Conservation (phyloP, 306 rosid genomes). For the Purshia tridentata region DNA sequence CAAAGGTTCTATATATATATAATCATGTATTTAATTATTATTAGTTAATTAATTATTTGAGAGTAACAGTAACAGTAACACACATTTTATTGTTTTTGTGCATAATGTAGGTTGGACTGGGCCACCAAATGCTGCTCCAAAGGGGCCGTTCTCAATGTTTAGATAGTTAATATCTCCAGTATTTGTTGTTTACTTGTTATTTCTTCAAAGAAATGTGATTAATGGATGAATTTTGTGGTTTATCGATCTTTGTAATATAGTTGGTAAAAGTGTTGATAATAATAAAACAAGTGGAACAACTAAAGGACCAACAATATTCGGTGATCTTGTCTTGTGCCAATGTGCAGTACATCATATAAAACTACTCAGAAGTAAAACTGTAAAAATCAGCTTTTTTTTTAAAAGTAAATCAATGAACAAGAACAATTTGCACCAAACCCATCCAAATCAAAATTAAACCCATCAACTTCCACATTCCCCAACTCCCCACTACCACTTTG, state of each 20-base stretch:
- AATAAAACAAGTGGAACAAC: too few species aligned
- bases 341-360: too few species aligned
- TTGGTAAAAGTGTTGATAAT: neutral
- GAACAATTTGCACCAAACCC: too few species aligned
- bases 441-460: too few species aligned
- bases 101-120: slow-evolving; percentile 16
- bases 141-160: slow-evolving; percentile 6
- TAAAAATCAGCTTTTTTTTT: too few species aligned
- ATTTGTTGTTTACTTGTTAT: neutral
- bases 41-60: neutral
- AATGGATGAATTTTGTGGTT: neutral
- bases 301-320: too few species aligned
- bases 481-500: too few species aligned
- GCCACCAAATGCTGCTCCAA: slow-evolving; percentile 5
- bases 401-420: too few species aligned
- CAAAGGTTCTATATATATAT: slow-evolving; percentile 1
- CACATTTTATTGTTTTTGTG: neutral
- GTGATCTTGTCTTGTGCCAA: too few species aligned
- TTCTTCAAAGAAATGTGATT: neutral
- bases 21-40: neutral
- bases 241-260: neutral
- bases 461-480: too few species aligned
- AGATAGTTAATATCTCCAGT: neutral
- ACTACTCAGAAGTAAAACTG: too few species aligned
- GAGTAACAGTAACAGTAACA: neutral